Evolutionary conservation across 805 yeast genomes (phyloP), one percentile per base, ranked within the genome.

Genomic region (Metschnikowia matae): DNA sequence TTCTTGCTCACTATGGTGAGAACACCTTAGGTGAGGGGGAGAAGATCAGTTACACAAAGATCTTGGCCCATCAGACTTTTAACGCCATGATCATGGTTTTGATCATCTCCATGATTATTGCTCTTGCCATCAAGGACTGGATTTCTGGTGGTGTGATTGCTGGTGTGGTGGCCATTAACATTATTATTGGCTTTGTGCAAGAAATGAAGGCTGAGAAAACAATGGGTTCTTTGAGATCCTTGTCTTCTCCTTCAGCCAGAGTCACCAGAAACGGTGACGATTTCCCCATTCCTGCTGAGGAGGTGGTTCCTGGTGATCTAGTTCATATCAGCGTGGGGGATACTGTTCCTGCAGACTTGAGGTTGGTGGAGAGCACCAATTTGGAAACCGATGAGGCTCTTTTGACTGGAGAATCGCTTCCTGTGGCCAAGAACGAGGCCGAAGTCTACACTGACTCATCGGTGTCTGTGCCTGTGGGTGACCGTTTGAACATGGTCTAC

Each of bases 101-200:
- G 55, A 67, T 85, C 48, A 83, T 84, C 35, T 81, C 89, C 15
- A 80, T 83, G 86, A 65, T 81, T 18, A 84, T 86, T 46, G 83
- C 91, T 4, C 74, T 85, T 44, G 90, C 85, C 18, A 84, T 87
- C 55, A 73, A 75, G 51, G 92, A 87, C 64, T 86, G 88, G 85
- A 87, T 86, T 55, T 82, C 89, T 7, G 94, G 90, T 44, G 94
- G 92, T 48, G 92, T 87, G 33, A 84, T 86, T 62, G 82, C 80
- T 1, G 84, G 79, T 43, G 91, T 87, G 21, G 80, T 87, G 31
- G 63, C 65, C 32, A 73, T 86, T 49, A 86, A 86, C 61, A 81
- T 86, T 35, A 66, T 68, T 29, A 84, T 86, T 50, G 94, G 94
- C 3, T 78, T 83, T 49, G 66, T 78, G 55, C 94, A 86, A 65